Evolutionary conservation across 495 filamentous ascomycete species (phyloP).

Genomic region (Paragyromitra xinjiangensis): DNA sequence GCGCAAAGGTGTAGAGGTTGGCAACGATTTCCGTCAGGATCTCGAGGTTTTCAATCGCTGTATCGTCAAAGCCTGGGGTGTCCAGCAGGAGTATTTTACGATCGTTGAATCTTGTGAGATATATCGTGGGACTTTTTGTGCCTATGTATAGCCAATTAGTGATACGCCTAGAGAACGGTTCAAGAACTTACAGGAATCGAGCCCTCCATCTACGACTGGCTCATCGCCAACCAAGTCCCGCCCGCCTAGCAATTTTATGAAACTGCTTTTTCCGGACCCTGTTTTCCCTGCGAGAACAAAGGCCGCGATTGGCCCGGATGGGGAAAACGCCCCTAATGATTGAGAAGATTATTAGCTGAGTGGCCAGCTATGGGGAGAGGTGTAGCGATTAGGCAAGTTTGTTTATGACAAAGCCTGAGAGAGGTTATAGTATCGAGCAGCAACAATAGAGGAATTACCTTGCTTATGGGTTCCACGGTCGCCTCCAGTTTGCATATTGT

Average conservation of each 20-base stretch:
- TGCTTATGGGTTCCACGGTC: no score
- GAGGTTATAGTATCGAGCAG: no score
- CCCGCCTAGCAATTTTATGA: conserved; percentile 42
- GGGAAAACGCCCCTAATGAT: not conserved
- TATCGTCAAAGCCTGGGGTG: conserved; percentile 46
- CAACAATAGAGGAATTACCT: no score
- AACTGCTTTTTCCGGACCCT: conserved; percentile 38
- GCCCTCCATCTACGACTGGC: conserved; percentile 24
- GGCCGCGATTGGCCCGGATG: conserved; percentile 7
- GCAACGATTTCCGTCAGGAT: conserved; percentile 31
- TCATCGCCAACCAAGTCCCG: not conserved
- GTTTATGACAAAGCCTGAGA: no score
- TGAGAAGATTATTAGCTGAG: no score
- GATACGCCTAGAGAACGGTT: not conserved
- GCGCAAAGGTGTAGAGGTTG: conserved; percentile 33
- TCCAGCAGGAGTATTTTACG: conserved; percentile 40
- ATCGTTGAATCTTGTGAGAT: conserved; percentile 4
- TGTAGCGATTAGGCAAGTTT: no score
- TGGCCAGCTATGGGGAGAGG: no score
- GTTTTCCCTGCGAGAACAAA: conserved; percentile 37
- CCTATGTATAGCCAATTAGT: conserved; percentile 1
- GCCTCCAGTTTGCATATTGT: no score
- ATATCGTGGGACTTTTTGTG: conserved; percentile 15
- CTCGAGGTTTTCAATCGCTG: conserved; percentile 28
- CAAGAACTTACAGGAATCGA: conserved; percentile 21